Base-by-base conservation (phyloP, 805 yeast genomes). In the Sporopachydermia quercuum region DNA sequence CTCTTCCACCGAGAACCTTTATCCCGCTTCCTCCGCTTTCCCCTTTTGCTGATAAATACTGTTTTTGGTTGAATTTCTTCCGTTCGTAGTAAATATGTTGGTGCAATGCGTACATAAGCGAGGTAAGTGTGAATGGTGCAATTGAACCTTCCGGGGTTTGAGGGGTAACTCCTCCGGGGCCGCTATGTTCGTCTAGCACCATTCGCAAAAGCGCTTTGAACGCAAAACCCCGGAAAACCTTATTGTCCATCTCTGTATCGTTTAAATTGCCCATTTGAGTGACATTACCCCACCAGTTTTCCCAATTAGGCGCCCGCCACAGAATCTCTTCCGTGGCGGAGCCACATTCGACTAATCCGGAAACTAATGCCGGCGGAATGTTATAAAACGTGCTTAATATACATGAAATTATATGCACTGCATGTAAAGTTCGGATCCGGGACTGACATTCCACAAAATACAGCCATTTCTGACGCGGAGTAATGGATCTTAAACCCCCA, bases 391-490 rank as follows among this genome's bases (percentile, higher is more conserved):
- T 62, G 11, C 76, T 67, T 39, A 76, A 56, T 45, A 71, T 57
- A 5, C 74, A 67, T 14, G 78, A 69, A 36, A 76, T 63, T 43
- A 71, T 74, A 53, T 75, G 78, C 23, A 76, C 66, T 53, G 70
- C 72, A 43, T 74, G 73, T 42, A 77, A 66, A 2, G 83, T 79
- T 47, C 96, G 68, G 6, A 74, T 66, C 35, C 82, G 82, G 15
- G 87, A 73, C 57, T 87, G 95, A 44, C 71, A 65, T 37, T 70
- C 61, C 35, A 85, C 66, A 49, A 77, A 78, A 35, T 70, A 70
- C 40, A 68, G 70, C 58, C 76, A 76, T 45, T 70, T 68, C 5
- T 62, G 60, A 37, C 74, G 75, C 35, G 69, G 63, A 19, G 59
- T 55, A 8, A 23, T 8, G n/a, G 13, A 8, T 8, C 13, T 8